phyloP scores from a whole-genome alignment of 2,329 filamentous ascomycete genomes.

The Fusarium scirpi region DNA sequence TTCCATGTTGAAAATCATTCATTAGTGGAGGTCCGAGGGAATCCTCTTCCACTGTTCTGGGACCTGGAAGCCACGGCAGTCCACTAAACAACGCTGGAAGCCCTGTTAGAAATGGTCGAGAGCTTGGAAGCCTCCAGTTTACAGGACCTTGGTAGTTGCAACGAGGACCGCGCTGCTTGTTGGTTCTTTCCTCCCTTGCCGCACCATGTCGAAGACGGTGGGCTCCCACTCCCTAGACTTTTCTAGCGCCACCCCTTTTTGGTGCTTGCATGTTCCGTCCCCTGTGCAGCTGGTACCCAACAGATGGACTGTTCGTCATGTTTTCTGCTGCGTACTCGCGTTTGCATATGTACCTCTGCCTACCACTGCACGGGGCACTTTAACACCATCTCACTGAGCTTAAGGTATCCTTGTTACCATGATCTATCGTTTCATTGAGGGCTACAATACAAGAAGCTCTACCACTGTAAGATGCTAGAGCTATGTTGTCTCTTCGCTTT shows the following conservation, averaged over 20 bases:
- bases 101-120: constrained; percentile 9
- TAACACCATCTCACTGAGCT: constrained; percentile 4
- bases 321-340: constrained; percentile 27
- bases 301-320: constrained; percentile 42
- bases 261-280: constrained; percentile 12
- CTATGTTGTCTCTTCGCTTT: not conserved
- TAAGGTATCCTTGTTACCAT: constrained; percentile 35
- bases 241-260: constrained; percentile 33
- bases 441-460: not conserved
- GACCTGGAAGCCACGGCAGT: not conserved
- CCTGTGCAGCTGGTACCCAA: constrained; percentile 35
- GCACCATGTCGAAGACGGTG: constrained; percentile 40
- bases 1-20: constrained; percentile 35
- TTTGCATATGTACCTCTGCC: not conserved
- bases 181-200: constrained; percentile 39
- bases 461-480: not conserved
- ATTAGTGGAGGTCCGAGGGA: constrained; percentile 21
- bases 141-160: constrained; percentile 13
- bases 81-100: constrained; percentile 12
- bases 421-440: constrained; percentile 21
- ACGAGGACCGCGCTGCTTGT: not conserved
- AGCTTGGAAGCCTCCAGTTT: not conserved
- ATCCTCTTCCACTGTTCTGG: constrained; percentile 1
- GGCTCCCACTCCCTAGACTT: constrained; percentile 18
- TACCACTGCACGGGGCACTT: constrained; percentile 16